Base-by-base conservation (phyloP, 2,329 filamentous ascomycete species). In the Scopulariopsis brevicaulis region DNA sequence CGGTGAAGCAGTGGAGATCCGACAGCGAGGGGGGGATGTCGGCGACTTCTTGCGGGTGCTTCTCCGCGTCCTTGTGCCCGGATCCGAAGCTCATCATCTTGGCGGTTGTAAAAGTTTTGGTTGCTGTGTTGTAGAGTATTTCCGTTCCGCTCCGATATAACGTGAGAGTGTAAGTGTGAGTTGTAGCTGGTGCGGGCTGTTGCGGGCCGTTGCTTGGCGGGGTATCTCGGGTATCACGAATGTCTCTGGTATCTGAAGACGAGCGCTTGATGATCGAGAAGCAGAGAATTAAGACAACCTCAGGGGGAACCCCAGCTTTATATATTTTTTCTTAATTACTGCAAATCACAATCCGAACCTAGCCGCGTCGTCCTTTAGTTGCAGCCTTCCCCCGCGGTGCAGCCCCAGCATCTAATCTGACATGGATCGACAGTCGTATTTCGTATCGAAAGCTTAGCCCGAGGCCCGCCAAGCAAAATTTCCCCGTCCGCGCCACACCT, bases 1-100 rank as follows among this genome's bases (percentile, higher is more conserved):
- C 82, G 46, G 79, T 79, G 68, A 82, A 83, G 71, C 80, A 83
- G 67, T 80, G 77, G 8, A 80, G 68, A 61, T 80, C 77, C 0
- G 73, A 75, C 8, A 77, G 56, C 4, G 56, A 54, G n/a, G 56
- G 56, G 8, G 56, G 51, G 35, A 54, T 54, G 2, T 46, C 35
- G 40, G 51, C 20, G 3, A 53, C 34, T 15, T 53, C 32, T 10
- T 48, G 25, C 14, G 24, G 14, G 40, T 28, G 40, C 54, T 56
- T 56, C 43, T 56, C 54, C 15, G 35, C 15, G 15, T 55, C 37
- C 24, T 55, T 55, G 15, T 48, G 18, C 18, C 54, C 54, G 10
- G 37, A 25, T 14, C 14, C 12, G 54, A 55, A 32, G 54, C 24
- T 55, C 54, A 48, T 55, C 54, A 55, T 55, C 32, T 15, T 46